These are phyloP conservation scores for Dipteronia dyeriana DNA, from an alignment of 345 rosid species.

Conservation along the genomic window DNA sequence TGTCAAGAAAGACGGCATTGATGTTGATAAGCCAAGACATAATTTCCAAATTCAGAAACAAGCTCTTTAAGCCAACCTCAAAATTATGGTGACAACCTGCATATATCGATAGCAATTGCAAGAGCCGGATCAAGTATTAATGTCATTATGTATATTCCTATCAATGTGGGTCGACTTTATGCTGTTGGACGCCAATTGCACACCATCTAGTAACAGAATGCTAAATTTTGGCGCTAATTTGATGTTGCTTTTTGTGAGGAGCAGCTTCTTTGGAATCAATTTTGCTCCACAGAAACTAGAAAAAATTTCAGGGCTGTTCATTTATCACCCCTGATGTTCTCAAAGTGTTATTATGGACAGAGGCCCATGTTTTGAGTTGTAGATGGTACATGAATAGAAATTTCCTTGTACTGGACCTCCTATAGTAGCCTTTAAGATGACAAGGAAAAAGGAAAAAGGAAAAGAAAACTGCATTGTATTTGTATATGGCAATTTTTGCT, in stretches of 20 bases:
- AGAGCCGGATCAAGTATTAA: neutral
- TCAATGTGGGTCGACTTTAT: neutral
- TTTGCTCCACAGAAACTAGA: neutral
- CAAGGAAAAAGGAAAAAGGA: neutral
- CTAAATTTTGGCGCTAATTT: neutral
- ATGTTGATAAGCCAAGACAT: conserved; percentile 31
- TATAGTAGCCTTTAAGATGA: neutral
- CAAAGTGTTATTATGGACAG: neutral
- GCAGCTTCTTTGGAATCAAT: neutral
- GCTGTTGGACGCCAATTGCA: neutral
- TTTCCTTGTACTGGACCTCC: neutral
- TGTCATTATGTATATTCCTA: neutral
- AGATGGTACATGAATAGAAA: neutral
- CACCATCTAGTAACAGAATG: neutral
- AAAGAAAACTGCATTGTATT: neutral
- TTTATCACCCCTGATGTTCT: neutral
- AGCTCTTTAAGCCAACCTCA: conserved; percentile 4
- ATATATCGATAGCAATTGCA: neutral
- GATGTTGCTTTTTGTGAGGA: neutral
- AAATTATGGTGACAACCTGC: neutral
- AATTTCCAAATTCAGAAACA: conserved; percentile 39
- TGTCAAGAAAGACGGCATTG: conserved; percentile 54
- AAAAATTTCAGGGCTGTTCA: neutral
- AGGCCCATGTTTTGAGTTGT: neutral
- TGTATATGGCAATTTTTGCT: neutral